Evolutionary conservation across 805 yeast genomes (phyloP), one percentile per base, ranked within the genome.

Genomic region (Candida namnaoensis): DNA sequence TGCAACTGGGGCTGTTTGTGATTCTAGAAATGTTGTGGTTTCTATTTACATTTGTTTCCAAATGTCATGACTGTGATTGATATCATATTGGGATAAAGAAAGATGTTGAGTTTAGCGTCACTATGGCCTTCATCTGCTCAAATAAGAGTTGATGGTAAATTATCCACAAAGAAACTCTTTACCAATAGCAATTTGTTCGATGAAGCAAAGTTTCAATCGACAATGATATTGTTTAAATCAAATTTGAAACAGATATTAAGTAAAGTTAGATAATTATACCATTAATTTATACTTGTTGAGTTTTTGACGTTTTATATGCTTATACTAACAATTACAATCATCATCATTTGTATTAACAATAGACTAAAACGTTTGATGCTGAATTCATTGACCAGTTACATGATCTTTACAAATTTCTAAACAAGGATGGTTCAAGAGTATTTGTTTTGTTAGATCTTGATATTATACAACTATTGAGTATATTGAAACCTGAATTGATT

Each of bases 401-500:
- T 30, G 33, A 34, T 7, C 10, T 19, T 13, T 24, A 24, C 32
- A 35, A 12, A 23, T 26, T 26, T 5, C 3, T 25, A 10, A n/a
- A 6, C 10, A 34, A 14, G 12, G 50, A 50, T 24, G 45, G 41
- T 19, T 4, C 6, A 13, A 38, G 38, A 11, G 40, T 44, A 5
- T 42, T 48, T 35, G 36, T 32, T 2, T 41, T 50, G 4, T 43
- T 45, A 23, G 38, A 45, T 13, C 41, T 41, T 34, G 51, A 41
- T 26, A 35, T 43, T 2, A 39, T 48, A 5, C 38, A 45, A 3
- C 43, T 48, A n/a, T 43, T 48, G 12, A 44, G 51, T 3, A 33
- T 40, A 3, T 24, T 45, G 3, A 45, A 43, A 28, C 36, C 47
- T 10, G 38, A 40, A 1, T 30, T 15, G 5, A 38, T 50, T 1